phyloP scores from a whole-genome alignment of 106 monocot species.

The Dendrobium chrysotoxum region DNA sequence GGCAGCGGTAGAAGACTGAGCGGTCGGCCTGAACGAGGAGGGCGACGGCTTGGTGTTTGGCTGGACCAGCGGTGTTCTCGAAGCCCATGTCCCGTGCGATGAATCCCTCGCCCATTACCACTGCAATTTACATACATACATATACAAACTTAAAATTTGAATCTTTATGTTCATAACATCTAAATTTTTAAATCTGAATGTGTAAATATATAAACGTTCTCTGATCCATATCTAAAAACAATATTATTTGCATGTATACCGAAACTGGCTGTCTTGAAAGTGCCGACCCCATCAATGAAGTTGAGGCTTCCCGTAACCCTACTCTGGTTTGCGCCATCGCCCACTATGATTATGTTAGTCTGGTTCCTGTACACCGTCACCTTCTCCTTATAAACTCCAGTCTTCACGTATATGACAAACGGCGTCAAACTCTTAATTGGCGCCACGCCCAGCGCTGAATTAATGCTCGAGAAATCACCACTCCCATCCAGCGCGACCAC shows the following conservation, averaged over 20 bases:
- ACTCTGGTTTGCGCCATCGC: conserved; percentile 42
- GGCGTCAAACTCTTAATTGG: conserved; percentile 15
- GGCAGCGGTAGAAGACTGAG: conserved; percentile 59
- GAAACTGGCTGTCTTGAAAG: conserved; percentile 46
- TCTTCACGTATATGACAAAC: conserved; percentile 40
- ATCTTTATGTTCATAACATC: background rate
- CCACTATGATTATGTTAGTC: conserved; percentile 33
- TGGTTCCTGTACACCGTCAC: conserved; percentile 14
- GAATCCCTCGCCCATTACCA: conserved; percentile 27
- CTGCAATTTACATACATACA: background rate
- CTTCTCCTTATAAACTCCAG: conserved; percentile 36
- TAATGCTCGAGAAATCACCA: conserved; percentile 40
- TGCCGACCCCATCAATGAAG: conserved; percentile 25
- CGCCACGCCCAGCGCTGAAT: conserved; percentile 15
- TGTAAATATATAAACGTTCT: background rate
- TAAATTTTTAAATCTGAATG: background rate
- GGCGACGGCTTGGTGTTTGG: conserved; percentile 82
- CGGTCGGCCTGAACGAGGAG: conserved; percentile 38
- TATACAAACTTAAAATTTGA: background rate
- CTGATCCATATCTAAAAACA: background rate
- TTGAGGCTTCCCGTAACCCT: conserved; percentile 32
- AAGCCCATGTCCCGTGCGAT: conserved; percentile 35
- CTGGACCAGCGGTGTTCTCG: conserved; percentile 67
- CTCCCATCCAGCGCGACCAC: conserved; percentile 39
- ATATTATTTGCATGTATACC: background rate